These are phyloP conservation scores for Agrostemma githago DNA, from an alignment of 148 eudicot species.

Conservation along the genomic window DNA sequence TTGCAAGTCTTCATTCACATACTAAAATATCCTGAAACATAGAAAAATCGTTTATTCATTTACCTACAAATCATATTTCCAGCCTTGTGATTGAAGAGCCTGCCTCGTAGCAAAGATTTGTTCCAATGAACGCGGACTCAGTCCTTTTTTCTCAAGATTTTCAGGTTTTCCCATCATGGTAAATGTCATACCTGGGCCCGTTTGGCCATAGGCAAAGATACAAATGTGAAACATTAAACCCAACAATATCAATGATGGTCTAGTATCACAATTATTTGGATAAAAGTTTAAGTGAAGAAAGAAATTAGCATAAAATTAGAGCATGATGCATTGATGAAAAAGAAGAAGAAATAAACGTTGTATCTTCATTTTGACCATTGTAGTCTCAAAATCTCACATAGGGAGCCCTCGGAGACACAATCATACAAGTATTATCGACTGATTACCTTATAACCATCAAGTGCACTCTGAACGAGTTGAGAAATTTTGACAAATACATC, in stretches of 20 bases:
- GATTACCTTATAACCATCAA: conserved; percentile 94
- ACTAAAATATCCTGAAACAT: conserved; percentile 18
- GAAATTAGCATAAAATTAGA: too few relatives aligned
- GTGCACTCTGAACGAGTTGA: conserved; percentile 98
- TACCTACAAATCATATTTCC: conserved; percentile 98
- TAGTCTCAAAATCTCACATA: background rate
- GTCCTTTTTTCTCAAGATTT: conserved; percentile 61
- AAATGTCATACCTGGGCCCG: conserved; percentile 94
- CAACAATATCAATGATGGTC: conserved; percentile 6
- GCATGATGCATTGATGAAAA: too few relatives aligned
- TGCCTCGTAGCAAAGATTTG: conserved; percentile 84
- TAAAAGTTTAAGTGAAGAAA: background rate
- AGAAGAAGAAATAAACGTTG: too few relatives aligned
- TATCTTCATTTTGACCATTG: too few relatives aligned
- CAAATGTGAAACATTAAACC: conserved; percentile 51
- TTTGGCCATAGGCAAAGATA: conserved; percentile 97
- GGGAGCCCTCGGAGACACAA: background rate
- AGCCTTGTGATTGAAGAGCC: conserved; percentile 76
- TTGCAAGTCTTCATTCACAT: conserved; percentile 74
- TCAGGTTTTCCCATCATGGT: conserved; percentile 98
- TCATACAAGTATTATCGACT: background rate
- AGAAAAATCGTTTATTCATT: conserved; percentile 10
- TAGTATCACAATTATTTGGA: background rate
- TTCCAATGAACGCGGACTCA: conserved; percentile 87
- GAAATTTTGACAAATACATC: conserved; percentile 96